These are phyloP conservation scores for Acanthamoeba polyphaga DNA, from an alignment of 208 protist species.

Conservation along the genomic window DNA sequence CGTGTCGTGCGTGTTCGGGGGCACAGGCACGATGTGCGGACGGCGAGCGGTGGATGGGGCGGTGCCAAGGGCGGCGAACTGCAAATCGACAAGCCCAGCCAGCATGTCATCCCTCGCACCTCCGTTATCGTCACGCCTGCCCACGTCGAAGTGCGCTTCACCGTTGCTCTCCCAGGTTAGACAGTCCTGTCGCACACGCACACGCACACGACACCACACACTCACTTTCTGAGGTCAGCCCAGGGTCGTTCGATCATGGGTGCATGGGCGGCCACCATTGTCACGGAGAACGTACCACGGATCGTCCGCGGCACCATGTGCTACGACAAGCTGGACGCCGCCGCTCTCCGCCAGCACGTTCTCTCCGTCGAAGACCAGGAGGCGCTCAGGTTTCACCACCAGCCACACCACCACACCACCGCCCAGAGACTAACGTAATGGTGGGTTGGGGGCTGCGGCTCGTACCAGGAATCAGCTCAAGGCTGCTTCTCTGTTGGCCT, in stretches of 20 bases:
- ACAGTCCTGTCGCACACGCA: slow-evolving; percentile 85
- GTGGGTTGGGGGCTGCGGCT: too few relatives aligned
- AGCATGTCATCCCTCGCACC: slow-evolving; percentile 93
- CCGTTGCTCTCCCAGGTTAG: slow-evolving; percentile 94
- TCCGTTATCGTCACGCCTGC: slow-evolving; percentile 87
- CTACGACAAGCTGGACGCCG: slow-evolving; percentile 66
- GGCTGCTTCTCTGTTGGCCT: slow-evolving; percentile 89
- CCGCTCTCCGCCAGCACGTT: slow-evolving; percentile 90
- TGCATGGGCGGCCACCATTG: slow-evolving; percentile 70
- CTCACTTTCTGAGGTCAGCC: not conserved
- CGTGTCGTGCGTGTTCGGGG: not conserved
- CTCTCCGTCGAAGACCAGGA: slow-evolving; percentile 93
- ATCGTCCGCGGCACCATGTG: slow-evolving; percentile 77
- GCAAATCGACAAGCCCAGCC: slow-evolving; percentile 90
- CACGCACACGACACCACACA: not conserved
- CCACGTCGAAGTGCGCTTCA: slow-evolving; percentile 89
- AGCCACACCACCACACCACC: not conserved
- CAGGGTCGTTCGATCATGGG: slow-evolving; percentile 81
- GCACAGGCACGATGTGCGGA: not conserved
- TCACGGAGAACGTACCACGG: slow-evolving; percentile 77
- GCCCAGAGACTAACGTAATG: not conserved
- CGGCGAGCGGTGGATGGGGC: slow-evolving; percentile 76
- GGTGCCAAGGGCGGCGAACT: slow-evolving; percentile 90
- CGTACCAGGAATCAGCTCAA: not conserved
- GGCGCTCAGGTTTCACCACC: slow-evolving; percentile 89